These are phyloP conservation scores for Pyrus betulifolia DNA, from an alignment of 306 rosid species.

Conservation along the genomic window DNA sequence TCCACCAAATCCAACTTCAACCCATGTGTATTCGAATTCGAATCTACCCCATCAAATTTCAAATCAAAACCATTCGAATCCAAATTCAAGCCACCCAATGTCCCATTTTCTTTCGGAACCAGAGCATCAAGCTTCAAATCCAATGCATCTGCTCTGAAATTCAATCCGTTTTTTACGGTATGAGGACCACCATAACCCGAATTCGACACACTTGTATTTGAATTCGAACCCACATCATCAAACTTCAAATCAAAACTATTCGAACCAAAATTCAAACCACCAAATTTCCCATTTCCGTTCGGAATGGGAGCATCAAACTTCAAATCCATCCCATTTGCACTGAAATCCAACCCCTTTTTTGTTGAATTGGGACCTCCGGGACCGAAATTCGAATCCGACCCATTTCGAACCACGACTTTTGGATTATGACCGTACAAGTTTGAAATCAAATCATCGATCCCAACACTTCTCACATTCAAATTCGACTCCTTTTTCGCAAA, in stretches of 20 bases:
- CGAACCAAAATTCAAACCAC: background rate
- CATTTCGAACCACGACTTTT: constrained; percentile 23
- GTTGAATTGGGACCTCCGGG: background rate
- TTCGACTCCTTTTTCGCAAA: constrained; percentile 25
- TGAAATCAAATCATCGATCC: constrained; percentile 40
- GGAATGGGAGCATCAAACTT: background rate
- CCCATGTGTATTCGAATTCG: background rate
- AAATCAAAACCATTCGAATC: background rate
- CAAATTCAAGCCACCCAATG: background rate
- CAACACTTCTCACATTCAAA: constrained; percentile 27
- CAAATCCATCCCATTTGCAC: constrained; percentile 3
- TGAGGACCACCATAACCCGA: background rate
- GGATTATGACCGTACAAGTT: constrained; percentile 37
- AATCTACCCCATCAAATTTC: background rate
- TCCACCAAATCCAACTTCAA: constrained; percentile 21
- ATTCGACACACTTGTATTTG: background rate
- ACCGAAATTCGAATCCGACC: constrained; percentile 16
- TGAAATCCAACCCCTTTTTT: background rate
- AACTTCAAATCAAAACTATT: background rate
- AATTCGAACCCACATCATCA: background rate
- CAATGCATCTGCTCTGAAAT: constrained; percentile 6
- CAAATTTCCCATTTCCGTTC: background rate
- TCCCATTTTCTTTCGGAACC: background rate
- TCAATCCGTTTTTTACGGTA: background rate
- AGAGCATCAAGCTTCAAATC: background rate